A percentile compares a stretch with the other conserved stretches of the same genome.
These are phyloP conservation scores for Chenopodium formosanum DNA, from an alignment of 148 eudicot genomes.

Conservation along the genomic window DNA sequence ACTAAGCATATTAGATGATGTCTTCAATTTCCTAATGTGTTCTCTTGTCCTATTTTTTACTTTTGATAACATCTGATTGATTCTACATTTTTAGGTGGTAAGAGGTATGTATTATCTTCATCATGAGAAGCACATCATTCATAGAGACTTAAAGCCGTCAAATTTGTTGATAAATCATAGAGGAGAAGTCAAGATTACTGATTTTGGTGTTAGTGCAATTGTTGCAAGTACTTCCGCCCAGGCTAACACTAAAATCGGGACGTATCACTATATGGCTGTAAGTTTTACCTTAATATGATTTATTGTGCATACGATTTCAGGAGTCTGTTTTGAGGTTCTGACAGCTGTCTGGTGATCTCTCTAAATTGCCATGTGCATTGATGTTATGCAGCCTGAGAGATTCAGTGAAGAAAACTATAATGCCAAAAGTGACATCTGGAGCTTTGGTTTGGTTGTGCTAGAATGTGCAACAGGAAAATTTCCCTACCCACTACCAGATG, in stretches of 20 bases:
- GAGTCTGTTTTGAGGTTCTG: background rate
- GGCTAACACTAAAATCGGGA: conserved; percentile 89
- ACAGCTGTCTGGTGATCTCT: background rate
- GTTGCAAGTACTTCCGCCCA: conserved; percentile 87
- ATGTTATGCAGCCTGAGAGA: conserved; percentile 75
- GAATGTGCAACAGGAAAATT: conserved; percentile 88
- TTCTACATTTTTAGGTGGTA: conserved; percentile 57
- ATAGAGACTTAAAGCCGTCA: conserved; percentile 94
- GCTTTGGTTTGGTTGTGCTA: conserved; percentile 87
- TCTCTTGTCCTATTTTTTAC: background rate
- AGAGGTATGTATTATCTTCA: conserved; percentile 93
- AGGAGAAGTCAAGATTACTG: conserved; percentile 98
- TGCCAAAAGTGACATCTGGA: conserved; percentile 91
- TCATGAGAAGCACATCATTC: conserved; percentile 91
- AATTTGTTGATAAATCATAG: conserved; percentile 92
- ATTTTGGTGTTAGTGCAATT: conserved; percentile 96
- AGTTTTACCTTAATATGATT: conserved; percentile 31
- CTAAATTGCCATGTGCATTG: conserved; percentile 2
- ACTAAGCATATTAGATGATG: background rate
- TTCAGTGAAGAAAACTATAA: conserved; percentile 62
- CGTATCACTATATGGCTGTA: conserved; percentile 95
- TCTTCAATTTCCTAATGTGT: background rate
- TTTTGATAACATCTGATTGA: background rate
- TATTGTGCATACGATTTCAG: background rate
- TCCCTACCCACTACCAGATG: conserved; percentile 73